Percentiles rank a stretch among this genome's conserved stretches.
These are phyloP conservation scores for Mycena filopes DNA, from an alignment of 768 basidiomycete species.

Conservation along the genomic window DNA sequence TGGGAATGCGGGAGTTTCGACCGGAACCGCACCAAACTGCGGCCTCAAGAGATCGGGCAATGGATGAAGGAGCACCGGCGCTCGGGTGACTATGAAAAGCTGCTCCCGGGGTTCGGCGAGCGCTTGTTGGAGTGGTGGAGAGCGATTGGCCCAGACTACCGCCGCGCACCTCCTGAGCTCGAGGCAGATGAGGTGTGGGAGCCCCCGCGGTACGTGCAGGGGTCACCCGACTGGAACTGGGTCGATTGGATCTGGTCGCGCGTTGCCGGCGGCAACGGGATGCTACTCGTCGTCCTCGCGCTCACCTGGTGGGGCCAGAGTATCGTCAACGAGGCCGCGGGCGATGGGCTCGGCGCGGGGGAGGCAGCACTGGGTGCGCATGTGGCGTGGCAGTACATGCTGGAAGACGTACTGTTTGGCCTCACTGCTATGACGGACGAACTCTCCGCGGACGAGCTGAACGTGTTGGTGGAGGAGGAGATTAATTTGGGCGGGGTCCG, in stretches of 20 bases:
- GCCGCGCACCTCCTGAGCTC: too few relatives aligned
- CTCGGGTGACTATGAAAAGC: neutral
- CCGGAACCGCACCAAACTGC: neutral
- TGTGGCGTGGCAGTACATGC: neutral
- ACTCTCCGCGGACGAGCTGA: neutral
- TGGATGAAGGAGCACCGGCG: slow-evolving; percentile 22
- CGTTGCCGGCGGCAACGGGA: neutral
- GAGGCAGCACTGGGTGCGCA: neutral
- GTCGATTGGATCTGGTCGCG: neutral
- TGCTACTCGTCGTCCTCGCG: neutral
- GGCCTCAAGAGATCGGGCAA: neutral
- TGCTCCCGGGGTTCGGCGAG: neutral
- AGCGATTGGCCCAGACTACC: neutral
- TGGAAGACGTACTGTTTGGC: neutral
- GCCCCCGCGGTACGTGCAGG: neutral
- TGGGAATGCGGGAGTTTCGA: neutral
- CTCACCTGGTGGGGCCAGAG: slow-evolving; percentile 18
- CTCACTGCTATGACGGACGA: slow-evolving; percentile 1
- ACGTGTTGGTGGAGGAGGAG: too few relatives aligned
- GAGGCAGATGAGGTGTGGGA: neutral
- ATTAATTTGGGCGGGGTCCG: too few relatives aligned
- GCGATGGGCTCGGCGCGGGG: neutral
- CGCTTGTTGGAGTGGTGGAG: slow-evolving; percentile 17
- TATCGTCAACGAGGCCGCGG: neutral
- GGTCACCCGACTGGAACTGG: neutral